Evolutionary conservation across 352 stramenopile species (phyloP).

Genomic region (Aphanomyces cochlioides): DNA sequence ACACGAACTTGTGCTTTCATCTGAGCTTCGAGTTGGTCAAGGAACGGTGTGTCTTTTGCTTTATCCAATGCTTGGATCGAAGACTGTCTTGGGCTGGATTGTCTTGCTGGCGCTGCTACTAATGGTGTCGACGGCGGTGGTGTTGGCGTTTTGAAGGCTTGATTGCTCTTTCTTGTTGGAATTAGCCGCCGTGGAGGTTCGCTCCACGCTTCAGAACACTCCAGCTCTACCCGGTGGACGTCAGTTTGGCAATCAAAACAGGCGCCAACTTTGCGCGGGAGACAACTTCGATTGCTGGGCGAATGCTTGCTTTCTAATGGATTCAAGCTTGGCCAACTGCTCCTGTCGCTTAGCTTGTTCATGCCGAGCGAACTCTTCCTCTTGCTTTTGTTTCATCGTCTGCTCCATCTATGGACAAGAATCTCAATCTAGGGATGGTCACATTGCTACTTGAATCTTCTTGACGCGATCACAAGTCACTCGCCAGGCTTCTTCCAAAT

Average conservation of each 20-base stretch:
- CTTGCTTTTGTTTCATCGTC: conserved; percentile 1
- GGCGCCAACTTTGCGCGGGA: not conserved
- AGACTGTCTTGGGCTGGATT: not conserved
- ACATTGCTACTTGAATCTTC: conserved; percentile 27
- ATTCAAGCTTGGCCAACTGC: conserved; percentile 20
- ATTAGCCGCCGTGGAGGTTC: not conserved
- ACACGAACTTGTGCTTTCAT: not conserved
- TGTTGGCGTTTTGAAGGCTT: not conserved
- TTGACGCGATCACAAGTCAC: conserved; percentile 17
- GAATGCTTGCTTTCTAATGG: conserved; percentile 22
- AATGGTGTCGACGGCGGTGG: not conserved
- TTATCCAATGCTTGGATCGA: not conserved
- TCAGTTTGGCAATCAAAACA: not conserved
- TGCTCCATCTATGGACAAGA: conserved; percentile 18
- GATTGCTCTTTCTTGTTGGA: too few species aligned
- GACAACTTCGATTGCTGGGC: not conserved
- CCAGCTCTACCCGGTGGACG: conserved; percentile 1
- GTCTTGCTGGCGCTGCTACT: too few species aligned
- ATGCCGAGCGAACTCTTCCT: not conserved
- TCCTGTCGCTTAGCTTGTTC: not conserved
- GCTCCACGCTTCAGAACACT: conserved; percentile 3
- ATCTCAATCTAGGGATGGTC: not conserved
- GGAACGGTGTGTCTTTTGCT: not conserved
- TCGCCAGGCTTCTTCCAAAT: conserved; percentile 9
- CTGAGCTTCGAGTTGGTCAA: conserved; percentile 6